Evolutionary conservation across 805 yeast genomes (phyloP).

Genomic region (Nakazawaea siamensis): DNA sequence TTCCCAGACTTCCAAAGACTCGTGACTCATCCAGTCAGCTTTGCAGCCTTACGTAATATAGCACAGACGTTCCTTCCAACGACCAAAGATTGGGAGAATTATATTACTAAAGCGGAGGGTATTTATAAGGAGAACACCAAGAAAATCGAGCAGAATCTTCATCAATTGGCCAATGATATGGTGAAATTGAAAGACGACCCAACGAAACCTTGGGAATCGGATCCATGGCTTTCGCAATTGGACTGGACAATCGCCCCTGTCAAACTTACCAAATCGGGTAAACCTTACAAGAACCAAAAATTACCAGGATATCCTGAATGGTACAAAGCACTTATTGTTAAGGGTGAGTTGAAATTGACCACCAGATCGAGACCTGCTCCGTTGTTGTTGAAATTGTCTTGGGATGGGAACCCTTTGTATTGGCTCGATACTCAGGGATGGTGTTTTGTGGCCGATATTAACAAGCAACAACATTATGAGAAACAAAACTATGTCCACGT

Average conservation of each 20-base stretch:
- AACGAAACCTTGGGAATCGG: conserved; percentile 37
- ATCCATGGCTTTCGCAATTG: conserved; percentile 87
- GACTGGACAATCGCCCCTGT: conserved; percentile 73
- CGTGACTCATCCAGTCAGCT: conserved; percentile 92
- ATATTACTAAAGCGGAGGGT: conserved; percentile 60
- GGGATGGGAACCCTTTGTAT: conserved; percentile 78
- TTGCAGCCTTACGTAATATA: conserved; percentile 74
- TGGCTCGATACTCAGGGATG: conserved; percentile 83
- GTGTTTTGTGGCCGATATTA: conserved; percentile 64
- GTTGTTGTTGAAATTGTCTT: conserved; percentile 61
- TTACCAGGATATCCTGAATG: conserved; percentile 91
- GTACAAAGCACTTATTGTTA: conserved; percentile 58
- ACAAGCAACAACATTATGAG: conserved; percentile 26
- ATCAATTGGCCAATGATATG: conserved; percentile 51
- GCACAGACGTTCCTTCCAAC: conserved; percentile 77
- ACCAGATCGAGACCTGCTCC: conserved; percentile 74
- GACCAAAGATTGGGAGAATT: conserved; percentile 61
- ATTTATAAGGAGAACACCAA: conserved; percentile 51
- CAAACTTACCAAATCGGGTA: conserved; percentile 59
- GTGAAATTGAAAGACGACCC: conserved; percentile 35
- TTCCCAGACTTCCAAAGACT: conserved; percentile 58
- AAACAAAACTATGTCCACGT: conserved; percentile 28
- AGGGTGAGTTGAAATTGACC: conserved; percentile 43
- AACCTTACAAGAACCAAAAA: conserved; percentile 63
- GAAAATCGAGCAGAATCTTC: conserved; percentile 50